phyloP scores from a whole-genome alignment of 2,329 filamentous ascomycete genomes.

The Didymella segeticola region DNA sequence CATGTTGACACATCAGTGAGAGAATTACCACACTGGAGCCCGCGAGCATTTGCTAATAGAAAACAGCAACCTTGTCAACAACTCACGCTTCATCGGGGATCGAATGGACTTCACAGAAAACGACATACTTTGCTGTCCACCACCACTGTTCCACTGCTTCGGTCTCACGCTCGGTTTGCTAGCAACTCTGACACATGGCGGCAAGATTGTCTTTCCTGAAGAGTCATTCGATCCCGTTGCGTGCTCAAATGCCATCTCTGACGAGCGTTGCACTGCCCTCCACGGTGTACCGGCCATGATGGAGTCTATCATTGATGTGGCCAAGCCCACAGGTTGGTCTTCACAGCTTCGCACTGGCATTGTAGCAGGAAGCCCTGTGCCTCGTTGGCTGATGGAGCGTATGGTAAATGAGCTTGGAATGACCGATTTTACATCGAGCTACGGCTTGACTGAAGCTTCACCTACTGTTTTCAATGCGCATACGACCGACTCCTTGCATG shows the following conservation, averaged over 20 bases:
- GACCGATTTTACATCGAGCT: slow-evolving; percentile 67
- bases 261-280: slow-evolving; percentile 67
- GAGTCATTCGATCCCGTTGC: slow-evolving; percentile 73
- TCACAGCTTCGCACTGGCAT: slow-evolving; percentile 72
- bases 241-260: slow-evolving; percentile 67
- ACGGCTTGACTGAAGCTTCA: slow-evolving; percentile 75
- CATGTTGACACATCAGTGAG: slow-evolving; percentile 49
- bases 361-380: slow-evolving; percentile 79
- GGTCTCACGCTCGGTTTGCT: slow-evolving; percentile 79
- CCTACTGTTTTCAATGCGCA: slow-evolving; percentile 84
- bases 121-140: slow-evolving; percentile 80
- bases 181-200: slow-evolving; percentile 74
- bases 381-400: slow-evolving; percentile 75
- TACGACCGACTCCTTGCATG: slow-evolving; percentile 72
- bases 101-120: slow-evolving; percentile 70
- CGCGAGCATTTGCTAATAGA: not conserved
- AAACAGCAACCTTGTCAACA: slow-evolving; percentile 48
- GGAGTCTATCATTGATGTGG: slow-evolving; percentile 65
- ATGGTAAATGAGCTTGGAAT: slow-evolving; percentile 76
- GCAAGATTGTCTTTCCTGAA: slow-evolving; percentile 76
- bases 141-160: slow-evolving; percentile 86
- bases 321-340: slow-evolving; percentile 55
- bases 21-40: not conserved
- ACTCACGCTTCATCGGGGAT: slow-evolving; percentile 62
- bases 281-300: slow-evolving; percentile 89